These are phyloP conservation scores for Boletellus emodensis DNA, from an alignment of 768 basidiomycete genomes.

Conservation along the genomic window DNA sequence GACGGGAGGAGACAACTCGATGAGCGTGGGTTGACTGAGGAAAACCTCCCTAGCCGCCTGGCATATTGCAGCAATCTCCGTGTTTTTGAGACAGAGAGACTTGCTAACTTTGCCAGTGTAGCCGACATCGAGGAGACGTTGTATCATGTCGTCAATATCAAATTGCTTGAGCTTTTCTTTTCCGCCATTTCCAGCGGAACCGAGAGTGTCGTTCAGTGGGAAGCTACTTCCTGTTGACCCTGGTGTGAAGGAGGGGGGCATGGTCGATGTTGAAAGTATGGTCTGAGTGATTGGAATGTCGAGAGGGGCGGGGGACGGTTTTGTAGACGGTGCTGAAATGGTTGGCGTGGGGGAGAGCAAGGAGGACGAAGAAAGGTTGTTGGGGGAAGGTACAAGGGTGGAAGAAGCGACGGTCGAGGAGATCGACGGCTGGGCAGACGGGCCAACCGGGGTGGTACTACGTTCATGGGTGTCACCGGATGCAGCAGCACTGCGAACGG, in stretches of 20 bases:
- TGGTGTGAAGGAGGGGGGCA: constrained; percentile 46
- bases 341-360: constrained; percentile 26
- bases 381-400: constrained; percentile 36
- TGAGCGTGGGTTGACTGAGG: constrained; percentile 91
- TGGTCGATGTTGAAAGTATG: constrained; percentile 71
- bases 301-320: constrained; percentile 52
- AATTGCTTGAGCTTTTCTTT: constrained; percentile 67
- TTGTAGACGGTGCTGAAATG: constrained; percentile 22
- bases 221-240: constrained; percentile 45
- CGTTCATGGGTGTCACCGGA: constrained; percentile 31
- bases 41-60: constrained; percentile 95
- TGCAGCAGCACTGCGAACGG: constrained; percentile 31
- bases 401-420: constrained; percentile 31
- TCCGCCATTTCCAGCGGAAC: constrained; percentile 35
- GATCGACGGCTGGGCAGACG: constrained; percentile 34
- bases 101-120: constrained; percentile 99
- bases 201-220: constrained; percentile 29
- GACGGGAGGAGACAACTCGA: constrained; percentile 96
- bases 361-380: constrained; percentile 39
- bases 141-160: constrained; percentile 98
- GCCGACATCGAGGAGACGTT: constrained; percentile 90
- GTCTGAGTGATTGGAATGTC: constrained; percentile 81
- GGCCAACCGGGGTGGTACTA: constrained; percentile 37
- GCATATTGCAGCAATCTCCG: constrained; percentile 92
- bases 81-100: constrained; percentile 91